Evolutionary conservation across 2,329 filamentous ascomycete species (phyloP).

Genomic region (Rachicladosporium sp.): DNA sequence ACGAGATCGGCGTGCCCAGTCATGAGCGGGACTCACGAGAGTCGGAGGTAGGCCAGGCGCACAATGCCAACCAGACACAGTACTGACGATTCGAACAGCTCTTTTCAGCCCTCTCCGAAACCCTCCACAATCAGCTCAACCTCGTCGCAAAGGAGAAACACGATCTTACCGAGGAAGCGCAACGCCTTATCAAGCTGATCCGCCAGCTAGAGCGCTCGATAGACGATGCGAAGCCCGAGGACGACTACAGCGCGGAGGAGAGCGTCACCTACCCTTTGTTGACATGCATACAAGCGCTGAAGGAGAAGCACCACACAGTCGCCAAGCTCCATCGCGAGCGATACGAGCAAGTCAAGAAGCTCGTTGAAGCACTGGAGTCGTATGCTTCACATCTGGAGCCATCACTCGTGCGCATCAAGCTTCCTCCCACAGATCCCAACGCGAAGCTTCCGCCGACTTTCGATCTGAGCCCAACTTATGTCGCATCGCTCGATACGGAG

Average conservation of each 20-base stretch:
- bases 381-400: conserved; percentile 93
- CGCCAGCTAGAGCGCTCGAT: conserved; percentile 88
- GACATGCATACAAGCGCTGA: conserved; percentile 65
- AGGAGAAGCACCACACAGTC: conserved; percentile 74
- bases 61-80: not conserved
- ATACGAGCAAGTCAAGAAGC: conserved; percentile 91
- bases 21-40: conserved; percentile 88
- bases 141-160: conserved; percentile 82
- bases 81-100: conserved; percentile 36
- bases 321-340: conserved; percentile 77
- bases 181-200: conserved; percentile 71
- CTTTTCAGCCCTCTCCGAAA: conserved; percentile 82
- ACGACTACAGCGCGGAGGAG: conserved; percentile 52
- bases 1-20: conserved; percentile 89
- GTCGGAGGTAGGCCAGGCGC: conserved; percentile 55
- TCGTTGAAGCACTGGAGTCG: conserved; percentile 84
- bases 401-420: conserved; percentile 70
- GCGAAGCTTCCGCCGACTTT: conserved; percentile 70
- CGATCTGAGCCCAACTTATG: conserved; percentile 83
- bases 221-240: conserved; percentile 57
- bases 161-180: conserved; percentile 77
- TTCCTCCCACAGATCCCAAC: conserved; percentile 71
- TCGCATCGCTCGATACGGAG: conserved; percentile 74
- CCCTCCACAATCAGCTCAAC: conserved; percentile 78
- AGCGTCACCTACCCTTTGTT: conserved; percentile 74